phyloP scores from a whole-genome alignment of 106 monocot species.

The Ottelia alismoides region DNA sequence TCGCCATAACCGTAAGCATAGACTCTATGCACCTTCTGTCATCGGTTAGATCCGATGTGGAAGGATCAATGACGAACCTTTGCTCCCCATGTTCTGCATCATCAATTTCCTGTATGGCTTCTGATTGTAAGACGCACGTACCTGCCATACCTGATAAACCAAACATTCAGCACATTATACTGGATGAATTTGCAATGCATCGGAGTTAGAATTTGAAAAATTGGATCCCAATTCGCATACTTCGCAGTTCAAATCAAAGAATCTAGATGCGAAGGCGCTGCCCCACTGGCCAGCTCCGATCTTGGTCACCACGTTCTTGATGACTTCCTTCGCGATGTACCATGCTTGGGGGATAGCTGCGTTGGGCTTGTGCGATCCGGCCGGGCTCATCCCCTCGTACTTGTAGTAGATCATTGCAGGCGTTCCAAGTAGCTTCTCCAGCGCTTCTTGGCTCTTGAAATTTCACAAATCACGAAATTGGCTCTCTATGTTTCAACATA shows the following conservation, averaged over 20 bases:
- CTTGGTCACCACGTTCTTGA: constrained; percentile 76
- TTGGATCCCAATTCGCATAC: constrained; percentile 11
- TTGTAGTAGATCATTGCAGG: constrained; percentile 94
- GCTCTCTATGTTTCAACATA: not conserved
- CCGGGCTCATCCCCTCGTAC: constrained; percentile 85
- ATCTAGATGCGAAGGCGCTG: constrained; percentile 58
- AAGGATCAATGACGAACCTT: constrained; percentile 75
- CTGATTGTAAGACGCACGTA: constrained; percentile 76
- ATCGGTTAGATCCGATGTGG: constrained; percentile 44
- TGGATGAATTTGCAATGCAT: not conserved
- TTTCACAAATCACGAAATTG: not conserved
- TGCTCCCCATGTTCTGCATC: constrained; percentile 98
- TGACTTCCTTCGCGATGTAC: constrained; percentile 58
- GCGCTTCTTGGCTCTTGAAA: constrained; percentile 49
- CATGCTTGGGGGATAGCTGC: constrained; percentile 76
- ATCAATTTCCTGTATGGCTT: constrained; percentile 80
- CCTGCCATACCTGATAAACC: constrained; percentile 75
- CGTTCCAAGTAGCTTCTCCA: constrained; percentile 61
- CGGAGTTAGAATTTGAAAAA: not conserved
- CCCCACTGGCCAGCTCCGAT: constrained; percentile 94
- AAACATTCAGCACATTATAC: not conserved
- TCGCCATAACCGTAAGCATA: constrained; percentile 83
- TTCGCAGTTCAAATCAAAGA: constrained; percentile 70
- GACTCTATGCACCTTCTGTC: constrained; percentile 53
- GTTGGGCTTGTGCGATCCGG: constrained; percentile 85